Conservation (phyloP, 2,329 filamentous ascomycete species). For the Colletotrichum theobromicola region DNA sequence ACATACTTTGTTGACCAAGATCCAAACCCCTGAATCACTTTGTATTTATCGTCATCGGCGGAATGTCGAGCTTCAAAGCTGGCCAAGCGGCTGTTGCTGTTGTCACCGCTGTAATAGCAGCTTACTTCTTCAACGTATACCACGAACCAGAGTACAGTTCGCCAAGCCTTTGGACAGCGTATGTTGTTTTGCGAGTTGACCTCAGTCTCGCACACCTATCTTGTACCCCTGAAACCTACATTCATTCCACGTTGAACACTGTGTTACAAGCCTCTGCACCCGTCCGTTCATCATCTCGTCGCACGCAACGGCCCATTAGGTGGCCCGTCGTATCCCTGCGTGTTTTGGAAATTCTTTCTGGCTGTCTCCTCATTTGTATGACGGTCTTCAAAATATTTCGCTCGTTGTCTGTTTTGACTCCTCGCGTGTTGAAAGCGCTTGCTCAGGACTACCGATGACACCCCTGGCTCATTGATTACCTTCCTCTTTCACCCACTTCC, state of each 20-base stretch:
- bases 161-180: not conserved
- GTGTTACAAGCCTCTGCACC: not conserved
- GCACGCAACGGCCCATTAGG: not conserved
- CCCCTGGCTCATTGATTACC: not conserved
- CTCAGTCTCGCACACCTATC: not conserved
- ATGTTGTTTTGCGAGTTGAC: not conserved
- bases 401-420: not conserved
- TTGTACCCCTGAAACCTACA: not conserved
- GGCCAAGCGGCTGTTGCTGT: constrained; percentile 3
- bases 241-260: not conserved
- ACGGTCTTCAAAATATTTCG: not conserved
- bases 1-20: not conserved
- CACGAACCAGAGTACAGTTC: not conserved
- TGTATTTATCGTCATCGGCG: not conserved
- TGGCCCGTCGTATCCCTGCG: not conserved
- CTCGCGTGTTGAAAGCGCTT: not conserved
- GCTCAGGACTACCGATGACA: not conserved
- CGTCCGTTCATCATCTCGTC: not conserved
- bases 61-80: not conserved
- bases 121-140: not conserved
- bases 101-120: not conserved
- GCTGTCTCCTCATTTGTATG: not conserved
- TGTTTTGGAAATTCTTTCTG: not conserved
- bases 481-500: not conserved
- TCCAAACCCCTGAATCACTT: no score